phyloP scores from a whole-genome alignment of 129 eudicot genomes.

The Dittrichia graveolens region DNA sequence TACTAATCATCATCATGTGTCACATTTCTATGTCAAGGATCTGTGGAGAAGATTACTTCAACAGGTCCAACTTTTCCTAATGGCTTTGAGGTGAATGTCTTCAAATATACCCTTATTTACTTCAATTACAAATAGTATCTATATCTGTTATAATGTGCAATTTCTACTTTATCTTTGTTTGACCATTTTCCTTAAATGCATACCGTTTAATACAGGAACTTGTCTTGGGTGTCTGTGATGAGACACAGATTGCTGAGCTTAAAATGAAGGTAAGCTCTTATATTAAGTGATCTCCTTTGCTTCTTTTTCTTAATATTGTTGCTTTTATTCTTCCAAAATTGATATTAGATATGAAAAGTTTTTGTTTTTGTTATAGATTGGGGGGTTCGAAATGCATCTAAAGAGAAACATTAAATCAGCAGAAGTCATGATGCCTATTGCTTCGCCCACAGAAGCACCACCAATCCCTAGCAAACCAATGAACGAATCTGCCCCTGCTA shows the following conservation, averaged over 20 bases:
- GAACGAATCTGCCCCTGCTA: slow-evolving; percentile 48
- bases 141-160: background rate
- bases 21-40: slow-evolving; percentile 37
- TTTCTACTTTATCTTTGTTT: slow-evolving; percentile 4
- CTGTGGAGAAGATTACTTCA: slow-evolving; percentile 49
- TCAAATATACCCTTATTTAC: background rate
- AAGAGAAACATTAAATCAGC: slow-evolving; percentile 73
- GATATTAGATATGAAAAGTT: background rate
- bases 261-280: slow-evolving; percentile 65
- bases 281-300: background rate
- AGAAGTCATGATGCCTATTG: slow-evolving; percentile 45
- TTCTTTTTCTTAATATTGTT: background rate
- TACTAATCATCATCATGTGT: slow-evolving; percentile 7
- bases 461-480: slow-evolving; percentile 66
- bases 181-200: slow-evolving; percentile 11
- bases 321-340: background rate
- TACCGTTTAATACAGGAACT: slow-evolving; percentile 54
- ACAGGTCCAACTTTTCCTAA: slow-evolving; percentile 58
- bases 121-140: background rate
- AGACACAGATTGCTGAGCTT: slow-evolving; percentile 84
- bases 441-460: slow-evolving; percentile 50
- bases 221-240: slow-evolving; percentile 76
- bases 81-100: slow-evolving; percentile 70
- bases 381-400: slow-evolving; percentile 86
- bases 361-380: slow-evolving; percentile 50